Evolutionary conservation across 2,329 filamentous ascomycete genomes (phyloP).

Genomic region (Pseudogymnoascus sp.): DNA sequence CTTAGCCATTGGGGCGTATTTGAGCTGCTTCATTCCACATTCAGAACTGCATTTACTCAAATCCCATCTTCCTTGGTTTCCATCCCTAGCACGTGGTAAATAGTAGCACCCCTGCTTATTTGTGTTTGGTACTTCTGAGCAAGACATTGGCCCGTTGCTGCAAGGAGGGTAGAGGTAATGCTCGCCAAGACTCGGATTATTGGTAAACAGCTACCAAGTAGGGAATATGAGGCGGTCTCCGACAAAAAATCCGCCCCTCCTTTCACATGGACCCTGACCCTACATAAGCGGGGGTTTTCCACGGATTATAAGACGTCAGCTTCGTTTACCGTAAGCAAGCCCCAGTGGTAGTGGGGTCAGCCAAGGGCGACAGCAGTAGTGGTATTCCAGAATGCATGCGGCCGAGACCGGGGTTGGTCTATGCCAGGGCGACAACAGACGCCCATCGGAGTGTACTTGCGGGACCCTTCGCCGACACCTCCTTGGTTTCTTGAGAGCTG

Average conservation of each 20-base stretch:
- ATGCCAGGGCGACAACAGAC: not conserved
- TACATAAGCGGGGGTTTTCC: not conserved
- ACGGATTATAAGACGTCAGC: not conserved
- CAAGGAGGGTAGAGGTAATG: not conserved
- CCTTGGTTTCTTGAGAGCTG: not conserved
- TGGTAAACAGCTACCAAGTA: not conserved
- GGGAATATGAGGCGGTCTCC: conserved; percentile 2
- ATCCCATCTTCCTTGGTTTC: not conserved
- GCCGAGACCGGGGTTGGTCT: not conserved
- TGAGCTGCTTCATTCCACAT: not conserved
- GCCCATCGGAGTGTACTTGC: not conserved
- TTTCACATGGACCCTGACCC: not conserved
- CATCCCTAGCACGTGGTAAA: not conserved
- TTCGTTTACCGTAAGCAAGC: not conserved
- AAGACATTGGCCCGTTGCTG: not conserved
- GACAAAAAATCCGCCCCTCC: not conserved
- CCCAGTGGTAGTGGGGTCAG: not conserved
- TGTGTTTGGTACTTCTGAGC: not conserved
- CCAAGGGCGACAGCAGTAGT: not conserved
- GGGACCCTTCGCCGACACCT: not conserved
- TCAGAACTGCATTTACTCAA: not conserved
- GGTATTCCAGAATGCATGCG: conserved; percentile 1
- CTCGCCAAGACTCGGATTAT: not conserved
- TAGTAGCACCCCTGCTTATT: not conserved
- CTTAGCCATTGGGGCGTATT: not conserved